Percentiles rank a stretch among this genome's conserved stretches.
These are phyloP conservation scores for Trichoderma asperellum DNA, from an alignment of 2,329 filamentous ascomycete species.

Conservation along the genomic window DNA sequence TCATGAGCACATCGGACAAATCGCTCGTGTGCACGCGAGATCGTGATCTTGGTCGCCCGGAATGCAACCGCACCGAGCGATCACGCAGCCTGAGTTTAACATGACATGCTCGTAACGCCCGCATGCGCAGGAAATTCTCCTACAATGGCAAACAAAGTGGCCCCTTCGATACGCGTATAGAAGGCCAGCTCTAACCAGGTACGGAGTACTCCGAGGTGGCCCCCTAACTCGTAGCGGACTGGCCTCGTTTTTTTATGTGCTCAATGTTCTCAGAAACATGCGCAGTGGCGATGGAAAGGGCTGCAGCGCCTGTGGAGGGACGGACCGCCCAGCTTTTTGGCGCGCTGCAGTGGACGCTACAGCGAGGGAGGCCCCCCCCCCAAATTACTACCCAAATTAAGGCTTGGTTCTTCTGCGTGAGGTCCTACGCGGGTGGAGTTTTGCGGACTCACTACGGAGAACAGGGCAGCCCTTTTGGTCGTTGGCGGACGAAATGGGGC, in stretches of 20 bases:
- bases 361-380: background rate
- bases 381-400: background rate
- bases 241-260: background rate
- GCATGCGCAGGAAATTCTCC: background rate
- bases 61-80: constrained; percentile 7
- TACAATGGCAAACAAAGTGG: background rate
- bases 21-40: constrained; percentile 1
- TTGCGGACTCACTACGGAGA: constrained; percentile 20
- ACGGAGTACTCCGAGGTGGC: constrained; percentile 7
- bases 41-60: constrained; percentile 8
- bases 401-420: constrained; percentile 5
- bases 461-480: background rate
- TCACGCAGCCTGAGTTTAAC: background rate
- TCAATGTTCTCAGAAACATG: background rate
- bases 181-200: constrained; percentile 8
- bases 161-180: constrained; percentile 18
- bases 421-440: constrained; percentile 13
- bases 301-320: constrained; percentile 18
- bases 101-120: background rate
- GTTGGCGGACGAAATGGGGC: background rate
- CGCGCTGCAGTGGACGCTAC: constrained; percentile 1
- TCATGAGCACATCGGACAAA: background rate
- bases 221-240: background rate
- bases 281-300: background rate
- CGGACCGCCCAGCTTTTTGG: constrained; percentile 9